Evolutionary conservation across 768 basidiomycete species (phyloP).

Genomic region (Rhodotorula graminis): DNA sequence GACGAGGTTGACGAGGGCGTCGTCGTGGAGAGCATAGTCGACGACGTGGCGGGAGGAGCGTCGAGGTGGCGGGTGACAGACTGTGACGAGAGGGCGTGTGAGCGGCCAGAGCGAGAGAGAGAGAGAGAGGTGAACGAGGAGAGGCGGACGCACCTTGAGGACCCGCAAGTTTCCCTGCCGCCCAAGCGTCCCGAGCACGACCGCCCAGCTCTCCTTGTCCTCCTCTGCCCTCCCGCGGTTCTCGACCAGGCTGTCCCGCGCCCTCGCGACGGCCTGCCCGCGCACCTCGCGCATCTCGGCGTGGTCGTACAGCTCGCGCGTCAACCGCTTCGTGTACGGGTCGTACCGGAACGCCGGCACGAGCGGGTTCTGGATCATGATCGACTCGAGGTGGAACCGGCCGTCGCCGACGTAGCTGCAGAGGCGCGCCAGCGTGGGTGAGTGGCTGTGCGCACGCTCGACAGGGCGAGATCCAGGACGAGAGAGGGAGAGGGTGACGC

Average conservation of each 20-base stretch:
- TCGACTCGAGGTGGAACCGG: conserved; percentile 93
- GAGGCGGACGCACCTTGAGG: conserved; percentile 57
- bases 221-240: conserved; percentile 9
- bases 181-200: conserved; percentile 88
- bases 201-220: conserved; percentile 61
- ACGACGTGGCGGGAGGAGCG: conserved; percentile 59
- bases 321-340: conserved; percentile 95
- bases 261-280: conserved; percentile 67
- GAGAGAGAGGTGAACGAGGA: conserved; percentile 4
- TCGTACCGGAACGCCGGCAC: conserved; percentile 97
- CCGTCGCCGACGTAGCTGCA: conserved; percentile 85
- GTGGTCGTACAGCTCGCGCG: conserved; percentile 85
- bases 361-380: conserved; percentile 98
- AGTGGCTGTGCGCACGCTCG: too few relatives aligned
- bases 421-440: too few relatives aligned
- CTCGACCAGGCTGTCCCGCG: conserved; percentile 55
- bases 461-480: too few relatives aligned
- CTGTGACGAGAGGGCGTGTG: conserved; percentile 44
- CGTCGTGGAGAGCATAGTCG: not conserved
- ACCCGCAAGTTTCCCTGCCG: conserved; percentile 89
- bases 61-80: conserved; percentile 57
- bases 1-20: not conserved
- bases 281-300: conserved; percentile 73
- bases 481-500: conserved; percentile 44
- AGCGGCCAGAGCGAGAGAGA: conserved; percentile 6